A percentile compares a stretch with the other conserved stretches of the same genome.
Evolutionary conservation across 768 basidiomycete genomes (phyloP).

Genomic region (Boletus rufocinnamomeus): DNA sequence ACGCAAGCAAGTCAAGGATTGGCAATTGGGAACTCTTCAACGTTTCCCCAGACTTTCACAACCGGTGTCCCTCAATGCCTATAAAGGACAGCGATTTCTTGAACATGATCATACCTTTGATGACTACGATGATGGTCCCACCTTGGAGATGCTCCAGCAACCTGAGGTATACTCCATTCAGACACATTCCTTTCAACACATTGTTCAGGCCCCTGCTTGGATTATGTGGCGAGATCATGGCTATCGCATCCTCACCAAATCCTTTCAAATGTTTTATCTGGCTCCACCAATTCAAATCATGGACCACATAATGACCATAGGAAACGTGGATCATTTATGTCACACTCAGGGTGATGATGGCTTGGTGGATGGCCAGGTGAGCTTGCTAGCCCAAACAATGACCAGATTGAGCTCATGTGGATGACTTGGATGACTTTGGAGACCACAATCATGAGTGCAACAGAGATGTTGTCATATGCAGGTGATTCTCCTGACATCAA

Average conservation of each 20-base stretch:
- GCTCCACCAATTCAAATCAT: neutral
- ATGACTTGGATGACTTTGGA: no score
- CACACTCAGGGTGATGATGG: no score
- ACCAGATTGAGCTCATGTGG: no score
- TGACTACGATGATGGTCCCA: constrained; percentile 11
- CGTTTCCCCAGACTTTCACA: neutral
- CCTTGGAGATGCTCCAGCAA: constrained; percentile 10
- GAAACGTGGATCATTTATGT: no score
- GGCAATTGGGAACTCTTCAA: neutral
- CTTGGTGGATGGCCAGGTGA: no score
- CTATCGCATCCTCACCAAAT: constrained; percentile 1
- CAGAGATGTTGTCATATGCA: no score
- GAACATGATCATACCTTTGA: neutral
- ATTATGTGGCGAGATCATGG: constrained; percentile 16
- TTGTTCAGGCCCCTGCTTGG: constrained; percentile 1
- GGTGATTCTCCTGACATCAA: no score
- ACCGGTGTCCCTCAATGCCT: neutral
- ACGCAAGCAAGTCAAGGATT: neutral
- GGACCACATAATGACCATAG: no score
- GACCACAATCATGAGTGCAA: no score
- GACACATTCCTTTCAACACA: neutral
- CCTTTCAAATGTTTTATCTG: constrained; percentile 14
- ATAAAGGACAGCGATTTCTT: neutral
- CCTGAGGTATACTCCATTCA: constrained; percentile 3
- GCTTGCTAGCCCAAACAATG: no score